Base-by-base conservation (phyloP, 257 asterid species). In the Rubia yunnanensis region DNA sequence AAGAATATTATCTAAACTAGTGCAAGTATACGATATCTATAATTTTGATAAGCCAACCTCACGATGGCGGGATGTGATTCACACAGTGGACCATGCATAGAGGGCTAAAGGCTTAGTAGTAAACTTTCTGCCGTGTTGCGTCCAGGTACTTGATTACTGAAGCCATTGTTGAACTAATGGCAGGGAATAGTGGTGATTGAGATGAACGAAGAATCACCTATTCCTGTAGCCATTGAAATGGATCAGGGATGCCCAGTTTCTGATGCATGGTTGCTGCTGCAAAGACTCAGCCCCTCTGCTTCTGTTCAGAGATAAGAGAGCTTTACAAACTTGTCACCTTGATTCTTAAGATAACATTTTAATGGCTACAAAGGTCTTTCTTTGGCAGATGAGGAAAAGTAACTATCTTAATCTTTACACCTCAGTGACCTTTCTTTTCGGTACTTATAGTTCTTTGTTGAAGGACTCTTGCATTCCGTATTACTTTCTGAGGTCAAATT, bases 181-280 rank as follows among this genome's bases (percentile, higher is more conserved):
- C 88, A 92, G 97, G 97, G 99, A 46, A 89, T 79, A 60, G 84
- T 92, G 92, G 23, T 76, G 41, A 75, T 92, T 34, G 82, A 88
- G 80, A 75, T 86, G 72, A 82, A 39, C 44, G 76, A 70, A 48
- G 72, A 79, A 28, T 84, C 80, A 32, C 49, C 74, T 18, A 32
- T 77, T 36, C 95, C 97, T 36, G 83, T 90, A 39, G 97, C 91
- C 49, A 80, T 77, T 24, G 95, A 83, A 76, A 88, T 94, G 95
- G 73, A 80, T 13, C 86, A 86, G 74, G 99, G 97, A 0, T 90
- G 88, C 67, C 60, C 82, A 54, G 81, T 85, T 53, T 79, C 96
- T 44, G 95, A 90, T 78, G 90, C 95, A 6, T 71, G 77, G 79
- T 76, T 81, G 78, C 92, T 94, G 64, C 86, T 90, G 66, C 66